Evolutionary conservation across 331 rosid genomes (phyloP).

Genomic region (Ulmus americana): DNA sequence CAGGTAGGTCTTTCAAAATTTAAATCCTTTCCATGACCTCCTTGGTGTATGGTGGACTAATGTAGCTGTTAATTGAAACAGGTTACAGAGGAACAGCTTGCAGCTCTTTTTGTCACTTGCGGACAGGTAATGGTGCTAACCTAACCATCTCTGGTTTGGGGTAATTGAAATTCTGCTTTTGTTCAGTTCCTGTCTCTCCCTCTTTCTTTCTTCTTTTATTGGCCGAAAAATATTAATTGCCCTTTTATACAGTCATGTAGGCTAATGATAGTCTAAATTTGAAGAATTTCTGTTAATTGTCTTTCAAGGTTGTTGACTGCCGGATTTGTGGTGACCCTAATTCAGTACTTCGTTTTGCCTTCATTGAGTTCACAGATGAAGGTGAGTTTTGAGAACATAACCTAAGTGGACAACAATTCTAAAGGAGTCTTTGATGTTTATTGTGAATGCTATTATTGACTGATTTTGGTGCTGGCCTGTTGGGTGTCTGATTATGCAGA

Average conservation of each 20-base stretch:
- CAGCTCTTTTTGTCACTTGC: slow-evolving; percentile 31
- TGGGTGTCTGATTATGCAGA: slow-evolving; percentile 23
- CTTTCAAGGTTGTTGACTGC: slow-evolving; percentile 33
- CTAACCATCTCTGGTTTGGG: neutral
- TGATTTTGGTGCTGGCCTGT: neutral
- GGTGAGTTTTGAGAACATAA: slow-evolving; percentile 17
- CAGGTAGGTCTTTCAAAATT: slow-evolving; percentile 18
- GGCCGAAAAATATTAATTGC: slow-evolving; percentile 19
- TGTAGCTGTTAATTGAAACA: neutral
- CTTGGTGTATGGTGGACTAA: slow-evolving; percentile 10
- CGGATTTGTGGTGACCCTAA: slow-evolving; percentile 40
- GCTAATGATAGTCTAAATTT: neutral
- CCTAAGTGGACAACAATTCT: neutral
- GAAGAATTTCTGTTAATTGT: neutral
- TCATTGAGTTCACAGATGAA: slow-evolving; percentile 37
- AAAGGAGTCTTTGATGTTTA: neutral
- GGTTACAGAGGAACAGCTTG: slow-evolving; percentile 42
- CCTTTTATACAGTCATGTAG: neutral
- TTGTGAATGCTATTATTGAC: neutral
- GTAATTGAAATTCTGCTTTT: neutral
- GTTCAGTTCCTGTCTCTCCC: neutral
- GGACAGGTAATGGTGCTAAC: slow-evolving; percentile 29
- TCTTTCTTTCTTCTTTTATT: neutral
- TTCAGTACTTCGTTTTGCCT: slow-evolving; percentile 41
- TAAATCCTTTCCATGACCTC: neutral